Evolutionary conservation across 495 filamentous ascomycete genomes (phyloP).

Genomic region (Clohesyomyces aquaticus): DNA sequence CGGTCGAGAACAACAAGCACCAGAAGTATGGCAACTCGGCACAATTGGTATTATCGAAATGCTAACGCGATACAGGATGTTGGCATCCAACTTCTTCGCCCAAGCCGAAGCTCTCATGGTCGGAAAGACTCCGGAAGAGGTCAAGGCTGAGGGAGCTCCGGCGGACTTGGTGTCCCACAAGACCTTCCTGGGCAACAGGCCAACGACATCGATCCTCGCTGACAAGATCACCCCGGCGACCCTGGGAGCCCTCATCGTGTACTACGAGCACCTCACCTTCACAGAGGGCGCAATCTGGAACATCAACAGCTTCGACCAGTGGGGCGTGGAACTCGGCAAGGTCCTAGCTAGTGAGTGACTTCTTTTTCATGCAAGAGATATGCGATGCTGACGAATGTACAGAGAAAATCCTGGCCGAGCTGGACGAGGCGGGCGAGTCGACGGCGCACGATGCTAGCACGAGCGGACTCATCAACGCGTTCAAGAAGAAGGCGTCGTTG

Average conservation of each 20-base stretch:
- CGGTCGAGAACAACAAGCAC: conserved; percentile 85
- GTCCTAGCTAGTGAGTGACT: conserved; percentile 70
- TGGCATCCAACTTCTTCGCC: conserved; percentile 97
- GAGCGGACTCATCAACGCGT: conserved; percentile 82
- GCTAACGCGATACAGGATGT: conserved; percentile 63
- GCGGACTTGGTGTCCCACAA: conserved; percentile 93
- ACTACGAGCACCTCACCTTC: conserved; percentile 98
- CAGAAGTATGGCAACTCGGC: conserved; percentile 64
- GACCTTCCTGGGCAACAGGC: conserved; percentile 96
- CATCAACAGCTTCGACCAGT: conserved; percentile 99
- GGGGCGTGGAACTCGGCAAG: conserved; percentile 99
- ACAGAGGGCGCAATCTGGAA: conserved; percentile 98
- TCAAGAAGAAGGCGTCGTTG: conserved; percentile 66
- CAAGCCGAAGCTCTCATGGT: conserved; percentile 99
- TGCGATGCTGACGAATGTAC: conserved; percentile 19
- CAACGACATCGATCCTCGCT: conserved; percentile 91
- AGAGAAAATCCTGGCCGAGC: conserved; percentile 56
- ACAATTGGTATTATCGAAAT: not conserved
- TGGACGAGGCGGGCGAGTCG: conserved; percentile 70
- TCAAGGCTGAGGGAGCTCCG: conserved; percentile 84
- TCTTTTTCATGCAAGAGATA: not conserved
- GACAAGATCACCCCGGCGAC: conserved; percentile 93
- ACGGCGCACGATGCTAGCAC: conserved; percentile 82
- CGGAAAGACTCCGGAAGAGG: conserved; percentile 88
- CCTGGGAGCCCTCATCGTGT: conserved; percentile 92